Percentiles rank a stretch among this genome's conserved stretches.
Evolutionary conservation across 257 asterid genomes (phyloP).

Genomic region (Plantago ovata): DNA sequence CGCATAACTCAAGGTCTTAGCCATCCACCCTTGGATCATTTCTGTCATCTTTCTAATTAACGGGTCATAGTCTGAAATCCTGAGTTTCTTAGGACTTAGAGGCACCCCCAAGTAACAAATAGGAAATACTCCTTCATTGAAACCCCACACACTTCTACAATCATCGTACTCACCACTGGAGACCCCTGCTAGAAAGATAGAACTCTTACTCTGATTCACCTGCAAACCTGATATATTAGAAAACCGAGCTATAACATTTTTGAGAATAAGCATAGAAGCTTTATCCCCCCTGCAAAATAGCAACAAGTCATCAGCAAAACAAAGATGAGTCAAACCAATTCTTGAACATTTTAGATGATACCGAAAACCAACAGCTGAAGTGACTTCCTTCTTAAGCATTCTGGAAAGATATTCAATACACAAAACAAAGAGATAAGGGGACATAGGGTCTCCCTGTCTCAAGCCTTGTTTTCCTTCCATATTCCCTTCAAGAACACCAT

Average conservation of each 20-base stretch:
- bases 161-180: neutral
- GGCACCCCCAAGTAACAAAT: neutral
- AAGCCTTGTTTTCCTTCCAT: neutral
- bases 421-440: neutral
- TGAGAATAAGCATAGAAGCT: neutral
- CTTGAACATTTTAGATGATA: neutral
- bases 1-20: neutral
- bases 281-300: neutral
- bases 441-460: neutral
- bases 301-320: neutral
- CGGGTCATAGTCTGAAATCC: neutral
- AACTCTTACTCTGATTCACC: neutral
- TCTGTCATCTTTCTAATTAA: neutral
- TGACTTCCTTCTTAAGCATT: no score
- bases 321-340: neutral
- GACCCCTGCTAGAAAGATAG: neutral
- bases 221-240: neutral
- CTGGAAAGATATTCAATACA: neutral
- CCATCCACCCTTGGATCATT: neutral
- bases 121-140: neutral
- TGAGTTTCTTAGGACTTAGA: neutral
- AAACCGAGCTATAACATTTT: no score
- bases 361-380: no score
- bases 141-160: neutral
- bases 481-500: neutral